phyloP scores from a whole-genome alignment of 306 rosid genomes.

The Psophocarpus tetragonolobus region DNA sequence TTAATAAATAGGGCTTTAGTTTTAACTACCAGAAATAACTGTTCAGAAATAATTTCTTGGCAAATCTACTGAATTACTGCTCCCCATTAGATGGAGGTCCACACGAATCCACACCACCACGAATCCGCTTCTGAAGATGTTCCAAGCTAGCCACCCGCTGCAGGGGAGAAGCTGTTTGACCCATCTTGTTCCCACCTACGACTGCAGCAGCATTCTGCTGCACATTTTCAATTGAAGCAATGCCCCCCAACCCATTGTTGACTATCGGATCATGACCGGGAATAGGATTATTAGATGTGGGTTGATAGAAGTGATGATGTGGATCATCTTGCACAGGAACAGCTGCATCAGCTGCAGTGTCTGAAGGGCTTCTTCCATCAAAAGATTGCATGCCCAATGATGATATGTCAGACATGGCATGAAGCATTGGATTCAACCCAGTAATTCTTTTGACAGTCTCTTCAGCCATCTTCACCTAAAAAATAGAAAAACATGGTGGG shows the following conservation, averaged over 20 bases:
- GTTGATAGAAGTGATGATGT: conserved; percentile 55
- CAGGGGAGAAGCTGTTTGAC: conserved; percentile 58
- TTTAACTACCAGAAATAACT: conserved; percentile 28
- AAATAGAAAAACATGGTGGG: conserved; percentile 24
- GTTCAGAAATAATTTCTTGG: conserved; percentile 31
- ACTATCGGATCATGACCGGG: conserved; percentile 46
- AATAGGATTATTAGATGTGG: conserved; percentile 43
- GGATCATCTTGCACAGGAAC: conserved; percentile 70
- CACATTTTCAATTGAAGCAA: conserved; percentile 55
- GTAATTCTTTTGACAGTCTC: conserved; percentile 81
- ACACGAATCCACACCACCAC: conserved; percentile 48
- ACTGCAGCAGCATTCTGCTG: conserved; percentile 49
- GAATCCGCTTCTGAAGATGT: conserved; percentile 86
- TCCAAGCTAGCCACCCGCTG: conserved; percentile 98
- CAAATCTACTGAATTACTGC: conserved; percentile 40
- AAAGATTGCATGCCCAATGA: conserved; percentile 60
- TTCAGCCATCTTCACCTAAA: conserved; percentile 92
- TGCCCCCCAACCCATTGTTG: conserved; percentile 52
- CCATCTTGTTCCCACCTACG: conserved; percentile 57
- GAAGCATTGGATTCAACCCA: conserved; percentile 63
- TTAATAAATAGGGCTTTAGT: conserved; percentile 38
- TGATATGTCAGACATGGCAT: conserved; percentile 60
- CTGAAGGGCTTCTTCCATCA: conserved; percentile 79
- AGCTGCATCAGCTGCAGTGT: conserved; percentile 73
- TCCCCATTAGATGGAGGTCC: conserved; percentile 55